These are phyloP conservation scores for Harringtonia lauricola DNA, from an alignment of 2,329 filamentous ascomycete genomes.

Conservation along the genomic window DNA sequence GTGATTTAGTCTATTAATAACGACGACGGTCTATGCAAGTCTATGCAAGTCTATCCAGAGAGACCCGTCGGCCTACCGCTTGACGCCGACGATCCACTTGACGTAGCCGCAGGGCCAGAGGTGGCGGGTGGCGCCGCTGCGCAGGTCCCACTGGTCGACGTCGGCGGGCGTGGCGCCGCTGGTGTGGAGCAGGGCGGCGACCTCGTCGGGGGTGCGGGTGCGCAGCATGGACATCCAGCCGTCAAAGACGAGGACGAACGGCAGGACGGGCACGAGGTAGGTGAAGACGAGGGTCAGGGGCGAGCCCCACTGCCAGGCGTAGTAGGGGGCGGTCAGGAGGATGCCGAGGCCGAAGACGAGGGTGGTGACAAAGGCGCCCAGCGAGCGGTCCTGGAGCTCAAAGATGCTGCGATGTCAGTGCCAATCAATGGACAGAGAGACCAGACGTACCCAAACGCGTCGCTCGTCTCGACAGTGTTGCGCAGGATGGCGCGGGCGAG, in stretches of 20 bases:
- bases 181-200: slow-evolving; percentile 44
- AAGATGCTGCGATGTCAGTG: slow-evolving; percentile 38
- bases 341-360: slow-evolving; percentile 40
- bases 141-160: slow-evolving; percentile 32
- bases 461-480: slow-evolving; percentile 52
- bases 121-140: slow-evolving; percentile 33
- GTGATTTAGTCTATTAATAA: too few species aligned
- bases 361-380: slow-evolving; percentile 41
- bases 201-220: slow-evolving; percentile 55
- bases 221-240: slow-evolving; percentile 56
- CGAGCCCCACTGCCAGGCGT: slow-evolving; percentile 40
- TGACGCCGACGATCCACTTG: slow-evolving; percentile 40
- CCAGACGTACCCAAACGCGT: slow-evolving; percentile 45
- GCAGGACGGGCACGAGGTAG: slow-evolving; percentile 54
- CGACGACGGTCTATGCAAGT: background rate
- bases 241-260: slow-evolving; percentile 58
- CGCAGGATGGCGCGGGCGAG: slow-evolving; percentile 49
- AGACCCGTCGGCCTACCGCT: slow-evolving; percentile 14
- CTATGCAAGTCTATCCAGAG: background rate
- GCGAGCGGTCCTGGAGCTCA: slow-evolving; percentile 58
- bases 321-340: slow-evolving; percentile 39
- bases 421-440: background rate
- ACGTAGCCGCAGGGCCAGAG: slow-evolving; percentile 40
- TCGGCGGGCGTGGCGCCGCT: slow-evolving; percentile 31
- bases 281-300: slow-evolving; percentile 51